Conservation (phyloP, 208 protist species). For the Trypanosoma congolense region DNA sequence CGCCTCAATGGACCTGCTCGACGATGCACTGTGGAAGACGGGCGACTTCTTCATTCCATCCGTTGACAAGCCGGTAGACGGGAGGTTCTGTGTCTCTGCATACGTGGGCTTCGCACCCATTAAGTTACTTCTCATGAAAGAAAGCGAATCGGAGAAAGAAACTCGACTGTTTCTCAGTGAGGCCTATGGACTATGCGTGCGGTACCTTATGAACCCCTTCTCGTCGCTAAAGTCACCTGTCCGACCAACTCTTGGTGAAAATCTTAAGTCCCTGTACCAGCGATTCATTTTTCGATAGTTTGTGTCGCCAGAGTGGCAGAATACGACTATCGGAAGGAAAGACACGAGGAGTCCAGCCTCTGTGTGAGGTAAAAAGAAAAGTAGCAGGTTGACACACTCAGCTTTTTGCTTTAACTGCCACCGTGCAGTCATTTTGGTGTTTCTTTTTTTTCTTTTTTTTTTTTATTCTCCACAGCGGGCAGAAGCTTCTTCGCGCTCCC, state of each 20-base stretch:
- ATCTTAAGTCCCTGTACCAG: conserved; percentile 15
- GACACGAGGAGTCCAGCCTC: too few relatives aligned
- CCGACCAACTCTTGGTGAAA: conserved; percentile 1
- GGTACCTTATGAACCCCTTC: conserved; percentile 49
- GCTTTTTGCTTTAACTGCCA: too few relatives aligned
- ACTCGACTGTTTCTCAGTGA: conserved; percentile 40
- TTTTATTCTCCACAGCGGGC: too few relatives aligned
- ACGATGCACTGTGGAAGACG: conserved; percentile 45
- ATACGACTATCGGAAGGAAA: too few relatives aligned
- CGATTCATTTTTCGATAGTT: neutral
- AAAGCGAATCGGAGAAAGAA: conserved; percentile 35
- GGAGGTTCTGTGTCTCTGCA: conserved; percentile 48
- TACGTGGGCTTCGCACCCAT: conserved; percentile 50
- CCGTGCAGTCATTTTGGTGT: too few relatives aligned
- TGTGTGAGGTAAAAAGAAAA: too few relatives aligned
- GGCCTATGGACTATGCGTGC: conserved; percentile 43
- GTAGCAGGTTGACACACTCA: too few relatives aligned
- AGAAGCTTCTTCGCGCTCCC: too few relatives aligned
- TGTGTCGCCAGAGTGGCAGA: too few relatives aligned
- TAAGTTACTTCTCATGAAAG: conserved; percentile 48
- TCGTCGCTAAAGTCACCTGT: conserved; percentile 13
- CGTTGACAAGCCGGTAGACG: conserved; percentile 40
- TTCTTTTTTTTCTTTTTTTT: too few relatives aligned
- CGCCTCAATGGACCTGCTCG: conserved; percentile 40
- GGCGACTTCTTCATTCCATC: conserved; percentile 40